Evolutionary conservation across 1,284 basidiomycete genomes (phyloP), one percentile per base, ranked within the genome.

Genomic region (Marasmius oreades): DNA sequence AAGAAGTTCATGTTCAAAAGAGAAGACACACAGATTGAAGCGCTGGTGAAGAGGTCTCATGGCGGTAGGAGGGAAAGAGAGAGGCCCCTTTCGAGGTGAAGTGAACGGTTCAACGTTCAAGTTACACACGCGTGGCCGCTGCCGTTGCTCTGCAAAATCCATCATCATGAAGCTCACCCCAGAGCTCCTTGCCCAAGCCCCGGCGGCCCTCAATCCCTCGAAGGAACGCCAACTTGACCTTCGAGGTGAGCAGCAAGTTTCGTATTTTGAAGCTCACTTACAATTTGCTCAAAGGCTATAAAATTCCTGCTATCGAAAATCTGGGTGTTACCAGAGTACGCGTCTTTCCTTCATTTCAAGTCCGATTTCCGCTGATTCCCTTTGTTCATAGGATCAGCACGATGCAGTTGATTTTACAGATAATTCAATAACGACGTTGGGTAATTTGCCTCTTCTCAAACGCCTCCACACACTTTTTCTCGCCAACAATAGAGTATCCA

Each of bases 221-320:
- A 95, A 94, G 74, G 95, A 99, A 72, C 85, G 97, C 57, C 92
- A 98, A 75, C 82, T 99, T 59, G 95, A 98, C 70, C 83, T 98
- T 52, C 78, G 95, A 83, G 95, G 95, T 93, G 67, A 68, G 86
- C 73, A 58, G 37, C 39, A 56, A 47, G 54, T 55, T 60, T 46
- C 56, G 42, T 61, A 55, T 50, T 57, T 58, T 58, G 20, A 24
- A 50, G 60, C 62, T 55, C 63, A 66, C 65, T 71, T 62, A 63
- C 67, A 64, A 67, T 68, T 58, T 59, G 57, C 60, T 68, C 67
- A 64, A 70, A 96, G 94, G 95, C 58, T 92, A 93, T 74, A 96
- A 95, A 83, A 98, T 99, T 67, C 94, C 95, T 46, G 87, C 92
- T 53, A 99, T 99, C 69, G 97, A 99, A 86, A 99, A 99, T 80